Evolutionary conservation across 768 basidiomycete species (phyloP).

Genomic region (Suillus lakei): DNA sequence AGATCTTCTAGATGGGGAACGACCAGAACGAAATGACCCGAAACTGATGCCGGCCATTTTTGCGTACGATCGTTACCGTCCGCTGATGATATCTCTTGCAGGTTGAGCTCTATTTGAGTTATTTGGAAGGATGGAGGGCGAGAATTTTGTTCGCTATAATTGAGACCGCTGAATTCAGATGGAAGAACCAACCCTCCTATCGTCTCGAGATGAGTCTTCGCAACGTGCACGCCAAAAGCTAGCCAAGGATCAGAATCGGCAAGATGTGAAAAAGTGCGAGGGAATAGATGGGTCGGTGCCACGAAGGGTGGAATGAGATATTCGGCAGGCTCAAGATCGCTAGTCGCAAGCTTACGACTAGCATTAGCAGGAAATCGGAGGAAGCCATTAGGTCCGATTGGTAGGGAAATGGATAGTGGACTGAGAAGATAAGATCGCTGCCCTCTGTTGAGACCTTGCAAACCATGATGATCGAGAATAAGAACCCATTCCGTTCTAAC

Average conservation of each 20-base stretch:
- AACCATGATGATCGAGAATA: conserved; percentile 52
- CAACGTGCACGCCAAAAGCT: conserved; percentile 26
- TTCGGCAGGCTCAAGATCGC: conserved; percentile 42
- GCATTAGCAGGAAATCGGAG: conserved; percentile 25
- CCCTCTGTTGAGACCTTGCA: conserved; percentile 38
- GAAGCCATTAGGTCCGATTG: conserved; percentile 48
- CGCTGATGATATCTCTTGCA: conserved; percentile 1
- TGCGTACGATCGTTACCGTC: background rate
- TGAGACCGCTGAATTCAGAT: conserved; percentile 33
- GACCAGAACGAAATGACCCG: conserved; percentile 38
- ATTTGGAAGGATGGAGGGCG: background rate
- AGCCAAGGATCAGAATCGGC: conserved; percentile 30
- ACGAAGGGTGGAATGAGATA: conserved; percentile 70
- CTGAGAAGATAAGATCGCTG: conserved; percentile 46
- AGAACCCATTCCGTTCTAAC: conserved; percentile 55
- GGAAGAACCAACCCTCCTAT: conserved; percentile 38
- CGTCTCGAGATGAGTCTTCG: conserved; percentile 32
- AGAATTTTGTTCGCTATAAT: conserved; percentile 6
- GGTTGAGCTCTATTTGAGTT: background rate
- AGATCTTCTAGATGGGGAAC: conserved; percentile 43
- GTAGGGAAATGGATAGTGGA: conserved; percentile 41
- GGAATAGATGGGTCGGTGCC: conserved; percentile 38
- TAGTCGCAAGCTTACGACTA: conserved; percentile 38
- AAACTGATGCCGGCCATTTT: conserved; percentile 3
- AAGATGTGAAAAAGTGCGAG: conserved; percentile 20